These are phyloP conservation scores for Yamadazyma aaseri DNA, from an alignment of 1,139 yeast species.

Conservation along the genomic window DNA sequence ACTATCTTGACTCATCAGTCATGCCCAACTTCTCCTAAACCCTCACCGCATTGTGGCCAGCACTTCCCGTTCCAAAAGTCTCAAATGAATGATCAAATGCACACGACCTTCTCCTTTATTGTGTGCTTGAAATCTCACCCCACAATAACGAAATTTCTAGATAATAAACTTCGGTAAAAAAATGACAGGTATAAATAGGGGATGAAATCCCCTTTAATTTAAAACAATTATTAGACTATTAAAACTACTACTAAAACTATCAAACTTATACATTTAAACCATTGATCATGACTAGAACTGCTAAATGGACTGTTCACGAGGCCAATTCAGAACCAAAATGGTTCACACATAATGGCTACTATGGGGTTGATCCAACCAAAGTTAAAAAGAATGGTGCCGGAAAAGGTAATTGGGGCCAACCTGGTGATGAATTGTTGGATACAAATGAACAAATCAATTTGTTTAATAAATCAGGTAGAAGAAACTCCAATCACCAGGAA, in stretches of 20 bases:
- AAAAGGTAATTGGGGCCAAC: slow-evolving; percentile 70
- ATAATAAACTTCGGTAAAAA: too few species aligned
- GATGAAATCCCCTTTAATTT: background rate
- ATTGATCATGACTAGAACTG: slow-evolving; percentile 83
- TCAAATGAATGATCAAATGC: background rate
- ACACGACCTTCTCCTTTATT: slow-evolving; percentile 1
- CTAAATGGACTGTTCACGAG: slow-evolving; percentile 73
- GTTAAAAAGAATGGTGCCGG: slow-evolving; percentile 88
- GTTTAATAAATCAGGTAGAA: slow-evolving; percentile 28
- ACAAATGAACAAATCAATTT: slow-evolving; percentile 21
- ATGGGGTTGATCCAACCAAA: slow-evolving; percentile 67
- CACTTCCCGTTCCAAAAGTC: too few species aligned
- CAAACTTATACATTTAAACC: too few species aligned
- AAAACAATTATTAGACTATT: background rate
- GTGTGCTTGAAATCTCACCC: background rate
- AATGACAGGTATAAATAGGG: slow-evolving; percentile 1
- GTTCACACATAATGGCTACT: slow-evolving; percentile 73
- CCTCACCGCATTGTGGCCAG: too few species aligned
- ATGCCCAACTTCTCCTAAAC: too few species aligned
- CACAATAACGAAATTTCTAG: slow-evolving; percentile 2
- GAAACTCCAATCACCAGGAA: slow-evolving; percentile 42
- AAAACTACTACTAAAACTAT: background rate
- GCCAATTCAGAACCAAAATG: slow-evolving; percentile 60
- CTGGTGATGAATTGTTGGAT: slow-evolving; percentile 63
- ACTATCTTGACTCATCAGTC: too few species aligned